These are phyloP conservation scores for Pinus tabuliformis DNA, from an alignment of 75 land plant genomes.

Conservation along the genomic window DNA sequence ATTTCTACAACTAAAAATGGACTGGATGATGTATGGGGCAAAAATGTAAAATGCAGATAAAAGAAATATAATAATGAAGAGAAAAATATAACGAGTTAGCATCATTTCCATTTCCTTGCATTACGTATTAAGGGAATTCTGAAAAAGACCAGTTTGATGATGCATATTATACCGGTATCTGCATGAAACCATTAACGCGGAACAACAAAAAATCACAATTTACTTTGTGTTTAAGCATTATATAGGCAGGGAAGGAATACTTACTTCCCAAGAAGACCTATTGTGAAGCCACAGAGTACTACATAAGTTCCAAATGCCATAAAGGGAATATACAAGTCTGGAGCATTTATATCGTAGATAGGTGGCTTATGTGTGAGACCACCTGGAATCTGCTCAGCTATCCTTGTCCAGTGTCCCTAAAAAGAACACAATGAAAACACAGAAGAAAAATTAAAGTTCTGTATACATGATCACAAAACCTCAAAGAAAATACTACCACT, in stretches of 20 bases:
- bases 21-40: too few species aligned
- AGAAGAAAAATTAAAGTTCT: not conserved
- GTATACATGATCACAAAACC: constrained; percentile 6
- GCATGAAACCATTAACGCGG: not conserved
- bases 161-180: not conserved
- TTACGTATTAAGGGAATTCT: not conserved
- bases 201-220: not conserved
- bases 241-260: constrained; percentile 8
- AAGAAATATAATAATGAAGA: not conserved
- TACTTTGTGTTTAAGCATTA: not conserved
- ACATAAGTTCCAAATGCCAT: constrained; percentile 85
- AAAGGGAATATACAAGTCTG: constrained; percentile 79
- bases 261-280: constrained; percentile 78
- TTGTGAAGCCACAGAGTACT: constrained; percentile 54
- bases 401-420: constrained; percentile 87
- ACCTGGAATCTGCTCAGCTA: constrained; percentile 79
- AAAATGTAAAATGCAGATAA: not conserved
- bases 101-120: not conserved
- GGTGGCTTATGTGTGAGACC: constrained; percentile 76
- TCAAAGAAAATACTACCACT: not conserved
- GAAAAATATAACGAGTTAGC: too few species aligned
- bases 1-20: too few species aligned
- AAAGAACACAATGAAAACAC: not conserved
- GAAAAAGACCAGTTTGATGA: not conserved
- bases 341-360: constrained; percentile 80